Conservation (phyloP, 352 stramenopile genomes). For the Globisporangium nagaii region DNA sequence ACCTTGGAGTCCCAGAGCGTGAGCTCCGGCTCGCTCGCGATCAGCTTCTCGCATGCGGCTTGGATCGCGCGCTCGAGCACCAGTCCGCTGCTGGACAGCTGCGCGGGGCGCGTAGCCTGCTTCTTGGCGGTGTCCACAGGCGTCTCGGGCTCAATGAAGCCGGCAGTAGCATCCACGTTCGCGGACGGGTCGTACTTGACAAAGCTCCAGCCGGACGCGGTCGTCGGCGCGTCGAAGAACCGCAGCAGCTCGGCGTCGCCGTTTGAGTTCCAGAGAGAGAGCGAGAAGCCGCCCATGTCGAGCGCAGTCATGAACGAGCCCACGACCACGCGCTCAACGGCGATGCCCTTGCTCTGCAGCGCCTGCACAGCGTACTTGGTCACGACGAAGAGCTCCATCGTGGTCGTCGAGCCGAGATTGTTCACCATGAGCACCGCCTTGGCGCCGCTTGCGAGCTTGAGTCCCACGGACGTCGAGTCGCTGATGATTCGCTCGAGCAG, state of each 20-base stretch:
- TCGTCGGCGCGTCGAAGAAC: conserved; percentile 57
- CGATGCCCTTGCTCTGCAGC: conserved; percentile 52
- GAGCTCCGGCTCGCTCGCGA: conserved; percentile 86
- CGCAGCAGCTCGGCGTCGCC: conserved; percentile 38
- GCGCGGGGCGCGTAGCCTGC: conserved; percentile 29
- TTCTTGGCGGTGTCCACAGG: conserved; percentile 15
- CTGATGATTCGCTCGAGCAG: conserved; percentile 51
- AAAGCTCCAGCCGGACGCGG: conserved; percentile 63
- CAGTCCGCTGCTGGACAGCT: conserved; percentile 31
- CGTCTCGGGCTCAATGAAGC: conserved; percentile 27
- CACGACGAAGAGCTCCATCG: conserved; percentile 96
- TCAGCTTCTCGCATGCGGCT: conserved; percentile 69
- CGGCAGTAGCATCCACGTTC: conserved; percentile 14
- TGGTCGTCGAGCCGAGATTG: conserved; percentile 92
- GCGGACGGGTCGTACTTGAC: conserved; percentile 35
- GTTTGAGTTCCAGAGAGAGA: conserved; percentile 86
- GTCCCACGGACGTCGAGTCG: conserved; percentile 25
- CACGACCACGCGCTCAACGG: conserved; percentile 86
- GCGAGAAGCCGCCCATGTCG: conserved; percentile 95
- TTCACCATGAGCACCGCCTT: conserved; percentile 92
- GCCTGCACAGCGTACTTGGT: conserved; percentile 71
- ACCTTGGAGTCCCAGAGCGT: conserved; percentile 95
- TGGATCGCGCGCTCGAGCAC: conserved; percentile 57
- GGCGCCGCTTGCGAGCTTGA: conserved; percentile 29
- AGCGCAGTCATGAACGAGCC: conserved; percentile 97